phyloP scores from a whole-genome alignment of 2,329 filamentous ascomycete genomes.

The Exophiala oligosperma region DNA sequence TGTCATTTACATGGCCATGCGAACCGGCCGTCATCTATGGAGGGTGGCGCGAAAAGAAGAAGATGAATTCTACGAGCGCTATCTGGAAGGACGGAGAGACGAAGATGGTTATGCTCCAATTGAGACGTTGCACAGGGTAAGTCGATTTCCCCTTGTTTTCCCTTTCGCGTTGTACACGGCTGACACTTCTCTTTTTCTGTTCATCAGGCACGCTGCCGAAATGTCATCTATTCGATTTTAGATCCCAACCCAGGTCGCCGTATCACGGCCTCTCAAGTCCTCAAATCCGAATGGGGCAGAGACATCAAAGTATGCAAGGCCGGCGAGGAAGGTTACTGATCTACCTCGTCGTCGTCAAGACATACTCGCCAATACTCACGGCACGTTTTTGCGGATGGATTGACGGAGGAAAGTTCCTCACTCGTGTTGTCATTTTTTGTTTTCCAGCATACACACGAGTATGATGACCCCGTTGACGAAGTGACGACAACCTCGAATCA shows the following conservation, averaged over 20 bases:
- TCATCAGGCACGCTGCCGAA: conserved; percentile 84
- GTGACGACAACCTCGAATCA: too few species aligned
- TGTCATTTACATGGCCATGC: conserved; percentile 99
- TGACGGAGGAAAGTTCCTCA: not conserved
- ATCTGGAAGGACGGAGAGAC: conserved; percentile 87
- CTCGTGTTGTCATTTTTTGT: not conserved
- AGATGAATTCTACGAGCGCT: conserved; percentile 94
- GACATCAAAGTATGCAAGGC: conserved; percentile 97
- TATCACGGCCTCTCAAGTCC: conserved; percentile 91
- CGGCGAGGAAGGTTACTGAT: conserved; percentile 84
- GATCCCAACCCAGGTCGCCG: conserved; percentile 90
- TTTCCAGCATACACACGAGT: too few species aligned
- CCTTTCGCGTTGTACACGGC: conserved; percentile 2
- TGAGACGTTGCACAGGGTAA: conserved; percentile 89
- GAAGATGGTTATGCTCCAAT: conserved; percentile 97
- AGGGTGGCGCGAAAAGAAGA: conserved; percentile 95
- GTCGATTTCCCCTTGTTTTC: conserved; percentile 37
- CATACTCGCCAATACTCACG: conserved; percentile 6
- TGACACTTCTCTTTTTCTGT: too few species aligned
- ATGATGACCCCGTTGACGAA: too few species aligned
- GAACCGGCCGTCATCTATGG: conserved; percentile 93
- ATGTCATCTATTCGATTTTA: conserved; percentile 97
- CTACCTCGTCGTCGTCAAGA: conserved; percentile 20
- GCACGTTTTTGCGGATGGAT: conserved; percentile 1
- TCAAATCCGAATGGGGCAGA: conserved; percentile 98